phyloP scores from a whole-genome alignment of 2,329 filamentous ascomycete species.

The Seiridium unicorne region DNA sequence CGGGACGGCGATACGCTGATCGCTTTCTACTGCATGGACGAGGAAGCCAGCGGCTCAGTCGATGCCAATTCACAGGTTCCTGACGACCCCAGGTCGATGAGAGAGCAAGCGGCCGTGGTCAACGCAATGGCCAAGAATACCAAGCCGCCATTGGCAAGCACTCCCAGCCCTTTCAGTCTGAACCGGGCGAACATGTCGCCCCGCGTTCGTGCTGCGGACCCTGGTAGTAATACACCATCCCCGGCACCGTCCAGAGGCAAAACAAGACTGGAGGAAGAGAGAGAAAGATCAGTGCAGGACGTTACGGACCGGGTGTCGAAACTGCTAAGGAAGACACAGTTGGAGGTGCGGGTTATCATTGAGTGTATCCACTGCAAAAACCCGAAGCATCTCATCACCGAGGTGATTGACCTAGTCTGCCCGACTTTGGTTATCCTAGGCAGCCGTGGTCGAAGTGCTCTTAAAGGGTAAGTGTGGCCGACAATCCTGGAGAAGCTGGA shows the following conservation, averaged over 20 bases:
- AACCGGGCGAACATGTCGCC: constrained; percentile 29
- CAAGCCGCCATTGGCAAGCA: constrained; percentile 29
- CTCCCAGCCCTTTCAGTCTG: constrained; percentile 23
- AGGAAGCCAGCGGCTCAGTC: constrained; percentile 66
- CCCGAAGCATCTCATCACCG: constrained; percentile 91
- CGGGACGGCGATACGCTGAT: constrained; percentile 92
- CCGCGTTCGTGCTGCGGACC: constrained; percentile 34
- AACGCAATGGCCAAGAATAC: constrained; percentile 54
- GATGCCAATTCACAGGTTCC: constrained; percentile 55
- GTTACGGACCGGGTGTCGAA: constrained; percentile 85
- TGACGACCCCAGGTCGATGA: constrained; percentile 72
- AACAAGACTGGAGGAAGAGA: constrained; percentile 71
- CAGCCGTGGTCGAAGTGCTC: constrained; percentile 82
- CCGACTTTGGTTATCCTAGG: constrained; percentile 93
- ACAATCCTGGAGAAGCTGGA: too few relatives aligned
- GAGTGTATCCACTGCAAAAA: constrained; percentile 99
- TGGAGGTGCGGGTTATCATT: constrained; percentile 90
- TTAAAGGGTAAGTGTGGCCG: constrained; percentile 74
- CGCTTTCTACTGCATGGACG: constrained; percentile 90
- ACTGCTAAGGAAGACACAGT: constrained; percentile 81
- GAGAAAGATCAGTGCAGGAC: constrained; percentile 75
- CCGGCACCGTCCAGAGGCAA: constrained; percentile 51
- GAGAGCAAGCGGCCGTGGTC: constrained; percentile 72
- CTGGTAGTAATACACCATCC: constrained; percentile 34
- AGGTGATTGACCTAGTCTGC: constrained; percentile 91